Percentiles rank a stretch among this genome's conserved stretches.
phyloP scores from a whole-genome alignment of 306 rosid species.

The Sindora glabra region DNA sequence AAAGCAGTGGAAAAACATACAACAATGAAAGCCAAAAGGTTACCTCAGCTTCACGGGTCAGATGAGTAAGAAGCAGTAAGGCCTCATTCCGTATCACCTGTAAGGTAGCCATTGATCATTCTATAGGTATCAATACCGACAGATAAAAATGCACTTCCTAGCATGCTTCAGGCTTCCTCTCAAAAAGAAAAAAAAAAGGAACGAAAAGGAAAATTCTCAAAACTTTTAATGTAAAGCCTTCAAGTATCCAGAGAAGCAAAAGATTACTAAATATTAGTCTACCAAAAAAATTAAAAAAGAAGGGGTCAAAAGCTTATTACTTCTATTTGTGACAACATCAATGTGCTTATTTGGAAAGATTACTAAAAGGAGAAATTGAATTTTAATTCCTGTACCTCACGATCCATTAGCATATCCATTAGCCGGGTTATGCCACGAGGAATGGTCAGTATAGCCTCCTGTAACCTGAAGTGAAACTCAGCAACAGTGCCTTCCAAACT shows the following conservation, averaged over 20 bases:
- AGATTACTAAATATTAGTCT: neutral
- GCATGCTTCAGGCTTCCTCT: neutral
- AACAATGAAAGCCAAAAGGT: slow-evolving; percentile 14
- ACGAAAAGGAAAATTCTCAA: no score
- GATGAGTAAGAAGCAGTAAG: slow-evolving; percentile 73
- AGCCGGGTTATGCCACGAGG: no score
- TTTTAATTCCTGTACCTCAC: no score
- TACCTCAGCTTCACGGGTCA: slow-evolving; percentile 97
- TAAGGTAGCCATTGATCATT: slow-evolving; percentile 18
- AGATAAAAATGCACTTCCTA: neutral
- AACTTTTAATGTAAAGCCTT: neutral
- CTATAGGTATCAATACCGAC: slow-evolving; percentile 3
- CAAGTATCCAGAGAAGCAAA: neutral
- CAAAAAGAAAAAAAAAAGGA: neutral
- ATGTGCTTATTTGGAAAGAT: no score
- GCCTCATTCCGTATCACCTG: slow-evolving; percentile 97
- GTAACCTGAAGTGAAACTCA: slow-evolving; percentile 43
- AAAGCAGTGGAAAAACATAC: neutral
- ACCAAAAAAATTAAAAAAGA: no score
- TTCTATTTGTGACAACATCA: no score
- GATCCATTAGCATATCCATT: no score
- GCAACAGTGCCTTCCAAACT: slow-evolving; percentile 15
- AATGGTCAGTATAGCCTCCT: no score
- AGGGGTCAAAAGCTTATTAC: no score
- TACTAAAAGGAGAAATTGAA: no score